Base-by-base conservation (phyloP, 1,139 yeast species). In the Nakaseomyces nivariensis region DNA sequence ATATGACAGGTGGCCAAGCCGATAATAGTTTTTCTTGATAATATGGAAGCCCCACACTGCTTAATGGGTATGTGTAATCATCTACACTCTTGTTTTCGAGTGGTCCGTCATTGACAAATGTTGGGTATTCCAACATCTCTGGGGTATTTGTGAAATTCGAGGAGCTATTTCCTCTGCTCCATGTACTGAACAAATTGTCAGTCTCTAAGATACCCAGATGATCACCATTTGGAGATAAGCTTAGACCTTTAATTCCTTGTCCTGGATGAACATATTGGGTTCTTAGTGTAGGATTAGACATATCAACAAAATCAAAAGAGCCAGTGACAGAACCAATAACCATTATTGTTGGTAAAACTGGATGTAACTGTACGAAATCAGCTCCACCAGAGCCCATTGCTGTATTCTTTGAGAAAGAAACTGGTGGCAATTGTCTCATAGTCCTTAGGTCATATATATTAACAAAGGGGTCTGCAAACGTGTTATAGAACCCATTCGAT, bases 31-130 rank as follows among this genome's bases (percentile, higher is more conserved):
- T 77, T 46, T 85, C 89, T 54, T 80, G 81, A 64, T 88, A 92
- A 61, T 83, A 88, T 0, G 98, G 97, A 79, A 92, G 72, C 7
- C 97, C 97, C 1, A 92, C 73, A 1, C 79, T 64, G 44, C 82
- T 82, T 48, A 92, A 70, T 0, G 97, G 90, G 10, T 67, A 60
- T 7, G 68, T 69, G 42, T 76, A 76, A 13, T 78, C 69, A 45
- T 72, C 72, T 9, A 73, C 57, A 10, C 68, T 65, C 7, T n/a
- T 41, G 29, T 41, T 41, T 13, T 27, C 44, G 8, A 41, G 25
- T 5, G 44, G 44, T 13, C 44, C 44, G 47, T 62, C 68, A 43
- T 67, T 72, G 51, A 66, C 56, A 37, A 66, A 67, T 33, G 59
- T 65, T 34, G 70, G 66, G 46, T 61, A 64, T 40, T 72, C 69